phyloP scores from a whole-genome alignment of 2,329 filamentous ascomycete genomes.

The Sarocladiaceae sp. region DNA sequence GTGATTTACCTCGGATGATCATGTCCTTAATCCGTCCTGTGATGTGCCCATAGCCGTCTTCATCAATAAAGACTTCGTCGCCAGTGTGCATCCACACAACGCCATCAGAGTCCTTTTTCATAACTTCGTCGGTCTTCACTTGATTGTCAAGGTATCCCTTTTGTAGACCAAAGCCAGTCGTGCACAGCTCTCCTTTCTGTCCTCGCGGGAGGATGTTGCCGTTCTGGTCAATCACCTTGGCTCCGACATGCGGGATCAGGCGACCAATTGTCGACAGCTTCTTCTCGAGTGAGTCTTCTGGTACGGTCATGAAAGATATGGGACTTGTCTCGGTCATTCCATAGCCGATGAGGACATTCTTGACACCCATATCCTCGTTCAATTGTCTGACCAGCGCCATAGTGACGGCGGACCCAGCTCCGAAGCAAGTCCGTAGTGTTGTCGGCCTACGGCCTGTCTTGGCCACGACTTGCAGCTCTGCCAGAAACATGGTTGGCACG shows the following conservation, averaged over 20 bases:
- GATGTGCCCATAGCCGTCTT: conserved; percentile 72
- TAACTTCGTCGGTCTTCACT: conserved; percentile 21
- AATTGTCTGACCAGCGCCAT: conserved; percentile 58
- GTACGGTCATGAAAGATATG: conserved; percentile 60
- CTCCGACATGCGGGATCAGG: conserved; percentile 55
- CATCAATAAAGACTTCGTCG: conserved; percentile 76
- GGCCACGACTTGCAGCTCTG: conserved; percentile 57
- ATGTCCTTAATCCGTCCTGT: conserved; percentile 83
- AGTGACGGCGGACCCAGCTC: conserved; percentile 60
- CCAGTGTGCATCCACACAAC: conserved; percentile 75
- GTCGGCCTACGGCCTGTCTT: conserved; percentile 14
- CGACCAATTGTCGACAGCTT: conserved; percentile 59
- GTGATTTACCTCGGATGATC: conserved; percentile 69
- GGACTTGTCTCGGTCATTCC: conserved; percentile 66
- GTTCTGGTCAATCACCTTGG: conserved; percentile 56
- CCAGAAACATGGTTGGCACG: conserved; percentile 68
- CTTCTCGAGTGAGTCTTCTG: conserved; percentile 60
- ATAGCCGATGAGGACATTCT: conserved; percentile 49
- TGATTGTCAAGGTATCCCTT: conserved; percentile 63
- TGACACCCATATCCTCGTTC: conserved; percentile 55
- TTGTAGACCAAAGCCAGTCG: conserved; percentile 53
- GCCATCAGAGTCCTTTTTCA: conserved; percentile 32
- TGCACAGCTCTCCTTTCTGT: conserved; percentile 58
- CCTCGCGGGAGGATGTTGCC: conserved; percentile 50
- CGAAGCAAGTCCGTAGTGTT: conserved; percentile 60